phyloP scores from a whole-genome alignment of 441 rosid species.

The Pelargonium myrrhifolium region DNA sequence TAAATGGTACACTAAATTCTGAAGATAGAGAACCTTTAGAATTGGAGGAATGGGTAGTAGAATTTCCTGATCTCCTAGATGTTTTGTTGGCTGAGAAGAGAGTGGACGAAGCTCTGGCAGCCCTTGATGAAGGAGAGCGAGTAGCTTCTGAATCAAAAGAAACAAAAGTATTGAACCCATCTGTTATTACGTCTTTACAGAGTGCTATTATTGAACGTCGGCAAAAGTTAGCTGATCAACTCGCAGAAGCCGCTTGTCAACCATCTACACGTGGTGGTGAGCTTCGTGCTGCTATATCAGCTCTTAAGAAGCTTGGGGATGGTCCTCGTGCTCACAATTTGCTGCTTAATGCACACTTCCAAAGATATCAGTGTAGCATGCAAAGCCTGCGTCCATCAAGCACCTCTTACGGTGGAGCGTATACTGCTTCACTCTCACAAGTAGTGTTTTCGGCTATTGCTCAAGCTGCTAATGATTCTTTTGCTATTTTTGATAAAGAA shows the following conservation, averaged over 20 bases:
- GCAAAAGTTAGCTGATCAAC: slow-evolving; percentile 91
- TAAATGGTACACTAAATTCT: slow-evolving; percentile 29
- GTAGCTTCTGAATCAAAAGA: slow-evolving; percentile 58
- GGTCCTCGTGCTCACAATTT: slow-evolving; percentile 92
- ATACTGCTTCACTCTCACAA: slow-evolving; percentile 96
- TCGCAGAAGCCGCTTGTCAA: slow-evolving; percentile 90
- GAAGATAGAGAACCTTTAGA: slow-evolving; percentile 66
- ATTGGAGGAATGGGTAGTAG: slow-evolving; percentile 71
- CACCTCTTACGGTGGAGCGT: slow-evolving; percentile 96
- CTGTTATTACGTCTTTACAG: slow-evolving; percentile 48
- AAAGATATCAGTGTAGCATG: slow-evolving; percentile 78
- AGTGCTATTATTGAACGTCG: slow-evolving; percentile 55
- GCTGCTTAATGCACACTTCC: slow-evolving; percentile 81
- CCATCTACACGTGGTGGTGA: slow-evolving; percentile 86
- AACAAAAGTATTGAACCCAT: slow-evolving; percentile 40
- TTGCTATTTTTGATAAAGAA: slow-evolving; percentile 76
- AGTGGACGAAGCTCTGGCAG: slow-evolving; percentile 83
- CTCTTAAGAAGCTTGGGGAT: slow-evolving; percentile 97
- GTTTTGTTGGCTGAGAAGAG: slow-evolving; percentile 92
- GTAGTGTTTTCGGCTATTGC: slow-evolving; percentile 88
- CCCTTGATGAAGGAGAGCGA: slow-evolving; percentile 80
- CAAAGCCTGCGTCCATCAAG: slow-evolving; percentile 91
- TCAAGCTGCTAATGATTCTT: slow-evolving; percentile 88
- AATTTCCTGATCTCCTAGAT: slow-evolving; percentile 85
- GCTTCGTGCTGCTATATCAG: slow-evolving; percentile 83